Base-by-base conservation (phyloP, 2,329 filamentous ascomycete species). In the Bimuria novae-zelandiae region DNA sequence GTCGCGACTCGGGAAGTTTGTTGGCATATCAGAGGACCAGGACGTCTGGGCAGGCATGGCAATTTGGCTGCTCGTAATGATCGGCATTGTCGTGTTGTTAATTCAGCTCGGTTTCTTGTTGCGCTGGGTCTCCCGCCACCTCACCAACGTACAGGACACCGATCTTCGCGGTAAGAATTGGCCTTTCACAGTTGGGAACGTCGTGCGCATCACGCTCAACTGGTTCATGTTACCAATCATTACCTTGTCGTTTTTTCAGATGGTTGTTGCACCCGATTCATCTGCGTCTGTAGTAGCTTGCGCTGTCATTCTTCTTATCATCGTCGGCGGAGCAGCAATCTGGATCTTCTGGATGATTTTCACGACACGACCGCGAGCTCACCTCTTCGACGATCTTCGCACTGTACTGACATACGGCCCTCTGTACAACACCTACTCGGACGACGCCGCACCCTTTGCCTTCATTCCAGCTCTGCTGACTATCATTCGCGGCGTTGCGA, bases 41-140 rank as follows among this genome's bases (percentile, higher is more conserved):
- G 94, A 99, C 70, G 84, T 97, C 17, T 99, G 94, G 94, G 88
- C 91, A 1, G 91, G 91, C 57, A 94, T 96, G 88, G 90, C 94
- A 68, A 80, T 97, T 39, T 97, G 92, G 88, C 82, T 97, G 16
- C 80, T 93, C 8, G 87, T 88, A 57, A 89, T 96, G 57, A 82
- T 95, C 54, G 85, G 75, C 33, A 79, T 78, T 46, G 83, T 89
- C 11, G 80, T 91, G 17, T 71, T 89, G 19, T 73, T 93, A 17
- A 87, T 88, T 41, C 92, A 97, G 71, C 63, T 88, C 30, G 90
- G 86, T 21, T 97, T 97, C 69, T 76, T 87, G 3, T 69, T 82
- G 30, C 89, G 90, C 55, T 96, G 89, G 89, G 69, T 89, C 32
- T 86, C 89, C 64, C 89, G 89, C 45, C 82, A 82, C 51, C 74